phyloP scores from a whole-genome alignment of 208 protist species.

The Kentomonas sorsogonicus region DNA sequence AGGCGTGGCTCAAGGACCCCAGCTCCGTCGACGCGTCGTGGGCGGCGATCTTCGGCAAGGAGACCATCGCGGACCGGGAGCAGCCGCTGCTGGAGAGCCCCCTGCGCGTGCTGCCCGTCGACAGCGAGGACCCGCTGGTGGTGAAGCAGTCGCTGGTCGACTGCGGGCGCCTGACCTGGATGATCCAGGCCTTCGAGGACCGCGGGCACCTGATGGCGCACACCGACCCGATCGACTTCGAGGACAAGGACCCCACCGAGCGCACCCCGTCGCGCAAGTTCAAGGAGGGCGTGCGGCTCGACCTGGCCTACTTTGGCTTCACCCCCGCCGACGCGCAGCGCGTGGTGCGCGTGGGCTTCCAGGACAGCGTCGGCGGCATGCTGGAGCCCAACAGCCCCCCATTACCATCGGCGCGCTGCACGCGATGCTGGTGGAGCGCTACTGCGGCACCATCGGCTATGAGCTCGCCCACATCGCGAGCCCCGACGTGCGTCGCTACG shows the following conservation, averaged over 20 bases:
- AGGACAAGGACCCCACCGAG: slow-evolving; percentile 41
- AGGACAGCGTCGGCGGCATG: slow-evolving; percentile 64
- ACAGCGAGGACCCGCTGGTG: slow-evolving; percentile 19
- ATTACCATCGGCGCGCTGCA: slow-evolving; percentile 83
- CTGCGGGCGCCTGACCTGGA: slow-evolving; percentile 72
- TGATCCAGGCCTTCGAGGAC: slow-evolving; percentile 89
- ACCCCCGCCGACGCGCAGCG: slow-evolving; percentile 51
- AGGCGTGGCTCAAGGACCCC: slow-evolving; percentile 72
- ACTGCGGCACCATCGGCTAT: slow-evolving; percentile 88
- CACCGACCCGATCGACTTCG: slow-evolving; percentile 77
- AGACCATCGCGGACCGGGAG: slow-evolving; percentile 38
- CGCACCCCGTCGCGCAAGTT: slow-evolving; percentile 52
- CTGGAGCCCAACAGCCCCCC: slow-evolving; percentile 45
- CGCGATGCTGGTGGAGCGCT: slow-evolving; percentile 69
- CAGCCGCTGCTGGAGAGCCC: slow-evolving; percentile 46
- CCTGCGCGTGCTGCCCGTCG: slow-evolving; percentile 61
- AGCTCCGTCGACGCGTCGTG: slow-evolving; percentile 73
- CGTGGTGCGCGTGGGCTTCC: slow-evolving; percentile 77
- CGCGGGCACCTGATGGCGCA: slow-evolving; percentile 76
- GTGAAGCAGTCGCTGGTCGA: slow-evolving; percentile 74
- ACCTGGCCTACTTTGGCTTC: slow-evolving; percentile 84
- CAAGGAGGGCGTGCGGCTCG: slow-evolving; percentile 55
- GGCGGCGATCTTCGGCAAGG: slow-evolving; percentile 50
- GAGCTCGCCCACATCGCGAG: slow-evolving; percentile 95
- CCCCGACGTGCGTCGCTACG: slow-evolving; percentile 80